A percentile compares a stretch with the other conserved stretches of the same genome.
phyloP scores from a whole-genome alignment of 257 asterid species.

The Rehmannia glutinosa region DNA sequence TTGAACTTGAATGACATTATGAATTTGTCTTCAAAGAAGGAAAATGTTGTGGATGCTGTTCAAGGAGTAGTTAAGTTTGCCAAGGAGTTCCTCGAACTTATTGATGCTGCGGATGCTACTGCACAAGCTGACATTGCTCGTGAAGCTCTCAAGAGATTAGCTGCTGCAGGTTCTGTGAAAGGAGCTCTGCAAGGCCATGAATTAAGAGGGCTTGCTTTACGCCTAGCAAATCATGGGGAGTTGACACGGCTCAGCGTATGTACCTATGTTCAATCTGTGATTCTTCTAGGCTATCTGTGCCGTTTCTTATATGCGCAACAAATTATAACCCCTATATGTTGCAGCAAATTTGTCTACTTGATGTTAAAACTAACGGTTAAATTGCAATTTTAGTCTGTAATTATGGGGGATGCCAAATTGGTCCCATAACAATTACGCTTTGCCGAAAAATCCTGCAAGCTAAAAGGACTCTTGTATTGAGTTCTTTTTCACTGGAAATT shows the following conservation, averaged over 20 bases:
- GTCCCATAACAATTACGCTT: neutral
- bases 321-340: neutral
- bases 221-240: slow-evolving; percentile 97
- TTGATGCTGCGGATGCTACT: slow-evolving; percentile 99
- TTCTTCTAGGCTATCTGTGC: slow-evolving; percentile 5
- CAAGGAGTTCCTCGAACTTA: slow-evolving; percentile 82
- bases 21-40: slow-evolving; percentile 83
- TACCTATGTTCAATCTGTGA: slow-evolving; percentile 10
- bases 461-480: too few relatives aligned
- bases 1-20: slow-evolving; percentile 85
- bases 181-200: slow-evolving; percentile 93
- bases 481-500: neutral
- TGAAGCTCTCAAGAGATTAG: slow-evolving; percentile 93
- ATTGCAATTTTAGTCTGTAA: neutral
- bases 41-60: slow-evolving; percentile 89
- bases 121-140: slow-evolving; percentile 97
- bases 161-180: slow-evolving; percentile 98
- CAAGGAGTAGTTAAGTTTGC: slow-evolving; percentile 96
- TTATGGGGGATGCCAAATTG: neutral
- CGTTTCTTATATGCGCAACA: neutral
- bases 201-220: slow-evolving; percentile 89
- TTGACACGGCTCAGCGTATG: slow-evolving; percentile 92
- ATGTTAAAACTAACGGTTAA: neutral
- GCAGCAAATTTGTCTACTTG: neutral
- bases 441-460: neutral